Base-by-base conservation (phyloP, 768 basidiomycete species). In the Termitomyces titanicus region DNA sequence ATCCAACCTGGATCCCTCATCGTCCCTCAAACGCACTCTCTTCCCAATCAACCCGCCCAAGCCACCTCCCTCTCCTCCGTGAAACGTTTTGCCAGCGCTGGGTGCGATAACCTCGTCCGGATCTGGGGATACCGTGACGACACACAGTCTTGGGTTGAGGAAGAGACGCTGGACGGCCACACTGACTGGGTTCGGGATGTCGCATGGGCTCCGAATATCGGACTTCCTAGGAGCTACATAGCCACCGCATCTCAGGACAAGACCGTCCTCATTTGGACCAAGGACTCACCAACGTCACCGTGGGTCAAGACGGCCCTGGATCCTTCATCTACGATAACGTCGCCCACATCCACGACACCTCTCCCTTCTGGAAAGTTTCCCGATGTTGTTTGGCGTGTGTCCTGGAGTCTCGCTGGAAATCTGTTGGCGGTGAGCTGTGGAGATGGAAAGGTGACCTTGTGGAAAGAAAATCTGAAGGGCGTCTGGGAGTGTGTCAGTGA, bases 141-240 rank as follows among this genome's bases (percentile, higher is more conserved):
- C 50, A 79, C 85, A 9, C 89, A 94, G 69, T 83, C 89, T 8
- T 98, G 95, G 94, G 79, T 82, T 13, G 92, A 93, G 63, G 95
- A 94, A 68, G 94, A 96, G 64, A 83, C 79, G 0, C 82, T 99
- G 22, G 90, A 92, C 47, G 94, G 93, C 0, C 96, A 99, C 70
- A 82, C 88, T 0, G 96, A 99, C 70, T 99, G 96, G 96, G 95
- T 99, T 20, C 81, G 96, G 45, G 96, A 98, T 68, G 95, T 98
- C n/a, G 92, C 96, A 0, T 98, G 95, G 94, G 95, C 95, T 1
- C 96, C 97, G 0, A 97, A 93, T 62, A 95, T 98, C 59, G 97
- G 97, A 0, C 79, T 98, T 15, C 93, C 96, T 0, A 82, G 94
- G 58, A 89, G 87, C 66, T 98, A 98, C 72, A 92, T 99, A 58